Base-by-base conservation (phyloP, 352 stramenopile species). In the Phytopythium litorale region DNA sequence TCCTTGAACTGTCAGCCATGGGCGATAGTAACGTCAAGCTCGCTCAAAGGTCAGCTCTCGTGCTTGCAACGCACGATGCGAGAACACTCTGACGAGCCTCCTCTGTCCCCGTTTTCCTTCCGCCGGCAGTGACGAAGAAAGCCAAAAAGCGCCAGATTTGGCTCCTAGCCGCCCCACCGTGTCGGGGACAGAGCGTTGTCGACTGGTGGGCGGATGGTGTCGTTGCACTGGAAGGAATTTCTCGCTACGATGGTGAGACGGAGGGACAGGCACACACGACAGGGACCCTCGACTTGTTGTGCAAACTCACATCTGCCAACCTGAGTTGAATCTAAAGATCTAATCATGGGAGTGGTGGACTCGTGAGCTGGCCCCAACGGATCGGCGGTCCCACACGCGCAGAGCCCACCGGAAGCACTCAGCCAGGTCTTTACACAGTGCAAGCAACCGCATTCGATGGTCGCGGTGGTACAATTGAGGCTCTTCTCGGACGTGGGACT, bases 381-480 rank as follows among this genome's bases (percentile, higher is more conserved):
- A 42, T 56, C 42, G 9, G 16, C 42, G 6, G 42, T 48, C 7
- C 19, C 18, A 48, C 42, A 18, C 16, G 49, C 33, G 2, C 9
- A 37, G 7, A 37, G 49, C 19, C 49, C 49, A 56, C 49, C 28
- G 28, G 28, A 42, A 38, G 23, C 25, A 37, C 23, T 56, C 33
- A 3, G 30, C 19, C 11, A n/a, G 8, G 8, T 30, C 43, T 5
- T 32, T 18, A 28, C 25, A 28, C 25, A 28, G 25, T 6, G 11
- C 19, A 30, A 3, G 2, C 7, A 9, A 8, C 21, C 21, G 18
- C 1, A 21, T 18, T 50, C n/a, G 43, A 32, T 9, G 21, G 43
- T 50, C 43, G 43, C 19, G 43, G 43, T 50, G 43, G 43, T 50
- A 30, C 43, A 50, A n/a, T 50, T 50, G 43, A 50, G 43, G 43